Conservation (phyloP, 1,284 basidiomycete genomes). For the Sanghuangporus baumii region DNA sequence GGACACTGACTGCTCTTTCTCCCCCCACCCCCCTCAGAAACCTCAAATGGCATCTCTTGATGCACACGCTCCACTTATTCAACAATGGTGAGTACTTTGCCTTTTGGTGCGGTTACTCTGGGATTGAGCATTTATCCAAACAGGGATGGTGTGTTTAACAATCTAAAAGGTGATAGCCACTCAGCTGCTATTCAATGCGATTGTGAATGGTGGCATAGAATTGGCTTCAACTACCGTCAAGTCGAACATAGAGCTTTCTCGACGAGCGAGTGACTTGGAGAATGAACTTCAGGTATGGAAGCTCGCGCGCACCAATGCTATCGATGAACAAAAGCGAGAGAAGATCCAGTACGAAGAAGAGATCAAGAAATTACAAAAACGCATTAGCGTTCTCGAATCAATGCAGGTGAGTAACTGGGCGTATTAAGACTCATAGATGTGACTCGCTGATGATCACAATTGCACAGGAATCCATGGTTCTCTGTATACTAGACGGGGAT, state of each 20-base stretch:
- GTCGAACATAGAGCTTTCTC: conserved; percentile 56
- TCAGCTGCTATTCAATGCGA: not conserved
- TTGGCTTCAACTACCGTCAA: conserved; percentile 58
- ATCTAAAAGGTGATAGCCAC: conserved; percentile 7
- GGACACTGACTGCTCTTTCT: not conserved
- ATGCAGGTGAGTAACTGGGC: conserved; percentile 41
- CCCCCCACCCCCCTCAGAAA: not conserved
- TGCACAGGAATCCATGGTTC: conserved; percentile 51
- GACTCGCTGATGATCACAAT: not conserved
- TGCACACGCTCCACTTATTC: not conserved
- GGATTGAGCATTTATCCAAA: not conserved
- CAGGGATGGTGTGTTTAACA: conserved; percentile 11
- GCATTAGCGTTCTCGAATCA: conserved; percentile 49
- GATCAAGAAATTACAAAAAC: conserved; percentile 52
- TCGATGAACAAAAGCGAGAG: conserved; percentile 55
- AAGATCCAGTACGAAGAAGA: conserved; percentile 58
- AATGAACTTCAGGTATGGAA: conserved; percentile 65
- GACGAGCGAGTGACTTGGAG: conserved; percentile 59
- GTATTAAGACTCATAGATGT: not conserved
- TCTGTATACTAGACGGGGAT: conserved; percentile 71
- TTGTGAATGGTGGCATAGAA: conserved; percentile 32
- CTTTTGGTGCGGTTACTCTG: not conserved
- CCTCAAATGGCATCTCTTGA: not conserved
- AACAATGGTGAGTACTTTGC: not conserved
- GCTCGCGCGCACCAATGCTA: conserved; percentile 52